Evolutionary conservation across 2,329 filamentous ascomycete genomes (phyloP).

Genomic region (Kalmusia sp.): DNA sequence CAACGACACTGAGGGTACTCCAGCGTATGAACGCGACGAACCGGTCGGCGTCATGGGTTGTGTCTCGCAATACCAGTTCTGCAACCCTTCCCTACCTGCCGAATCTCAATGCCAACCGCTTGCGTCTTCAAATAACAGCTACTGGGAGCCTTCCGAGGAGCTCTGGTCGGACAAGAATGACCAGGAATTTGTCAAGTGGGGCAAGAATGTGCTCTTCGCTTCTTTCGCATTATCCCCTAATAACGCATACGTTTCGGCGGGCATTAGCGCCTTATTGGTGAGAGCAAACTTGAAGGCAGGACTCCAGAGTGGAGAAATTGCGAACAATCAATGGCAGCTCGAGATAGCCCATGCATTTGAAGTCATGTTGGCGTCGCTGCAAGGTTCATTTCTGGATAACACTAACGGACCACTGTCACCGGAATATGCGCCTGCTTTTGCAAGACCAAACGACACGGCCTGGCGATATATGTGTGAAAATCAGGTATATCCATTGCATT

Average conservation of each 20-base stretch:
- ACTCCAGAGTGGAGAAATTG: conserved; percentile 13
- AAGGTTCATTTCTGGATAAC: conserved; percentile 25
- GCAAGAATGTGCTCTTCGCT: neutral
- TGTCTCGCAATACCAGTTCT: conserved; percentile 44
- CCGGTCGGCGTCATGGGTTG: conserved; percentile 36
- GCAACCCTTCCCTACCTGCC: conserved; percentile 19
- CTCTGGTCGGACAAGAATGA: neutral
- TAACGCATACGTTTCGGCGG: neutral
- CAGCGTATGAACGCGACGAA: conserved; percentile 3
- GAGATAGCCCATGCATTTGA: conserved; percentile 42
- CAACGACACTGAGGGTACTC: neutral
- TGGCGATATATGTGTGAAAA: conserved; percentile 21
- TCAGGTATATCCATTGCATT: conserved; percentile 7
- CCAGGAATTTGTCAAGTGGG: neutral
- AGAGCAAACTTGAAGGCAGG: neutral
- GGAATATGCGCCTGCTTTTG: neutral
- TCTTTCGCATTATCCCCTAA: neutral
- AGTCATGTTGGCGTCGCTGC: conserved; percentile 35
- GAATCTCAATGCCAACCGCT: neutral
- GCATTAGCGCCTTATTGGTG: neutral
- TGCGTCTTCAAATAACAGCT: neutral
- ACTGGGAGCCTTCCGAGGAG: neutral
- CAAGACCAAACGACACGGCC: conserved; percentile 11
- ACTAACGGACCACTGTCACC: conserved; percentile 14
- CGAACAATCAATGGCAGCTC: conserved; percentile 44